These are phyloP conservation scores for Antitrichia curtipendula DNA, from an alignment of 225 moss, liverwort and hornwort species.

Conservation along the genomic window DNA sequence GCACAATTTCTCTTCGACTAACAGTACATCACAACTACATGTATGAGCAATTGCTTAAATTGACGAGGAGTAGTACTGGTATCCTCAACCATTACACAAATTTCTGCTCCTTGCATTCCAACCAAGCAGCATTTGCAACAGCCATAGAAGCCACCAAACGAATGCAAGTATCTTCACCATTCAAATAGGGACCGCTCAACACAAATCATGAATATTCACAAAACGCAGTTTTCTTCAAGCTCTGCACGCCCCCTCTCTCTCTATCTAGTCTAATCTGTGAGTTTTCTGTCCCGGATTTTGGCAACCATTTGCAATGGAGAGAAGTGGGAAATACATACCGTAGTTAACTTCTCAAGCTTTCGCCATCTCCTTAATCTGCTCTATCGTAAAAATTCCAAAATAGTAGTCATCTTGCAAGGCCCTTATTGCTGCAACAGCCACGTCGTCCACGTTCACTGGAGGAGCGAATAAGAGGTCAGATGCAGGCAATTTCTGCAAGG, in stretches of 20 bases:
- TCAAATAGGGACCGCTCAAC: background rate
- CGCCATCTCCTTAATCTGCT: conserved; percentile 85
- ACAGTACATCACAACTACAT: background rate
- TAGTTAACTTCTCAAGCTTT: background rate
- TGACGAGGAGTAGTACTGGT: background rate
- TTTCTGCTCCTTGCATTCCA: background rate
- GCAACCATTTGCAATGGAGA: background rate
- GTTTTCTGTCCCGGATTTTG: background rate
- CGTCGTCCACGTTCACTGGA: conserved; percentile 70
- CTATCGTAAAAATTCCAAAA: conserved; percentile 63
- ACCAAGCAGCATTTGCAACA: background rate
- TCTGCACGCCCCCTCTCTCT: background rate
- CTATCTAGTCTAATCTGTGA: background rate
- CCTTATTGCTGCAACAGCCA: conserved; percentile 61
- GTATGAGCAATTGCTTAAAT: background rate
- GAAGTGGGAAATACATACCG: background rate
- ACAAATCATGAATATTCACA: background rate
- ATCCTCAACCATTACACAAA: background rate
- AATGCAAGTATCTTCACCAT: background rate
- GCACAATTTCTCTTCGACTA: background rate
- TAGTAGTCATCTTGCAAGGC: conserved; percentile 59
- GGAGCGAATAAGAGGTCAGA: conserved; percentile 70
- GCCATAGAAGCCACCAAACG: background rate
- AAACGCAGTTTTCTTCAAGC: background rate
- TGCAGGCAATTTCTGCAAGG: conserved; percentile 59